Conservation (phyloP, 2,329 filamentous ascomycete species). For the Arthrobotrys musiformis region DNA sequence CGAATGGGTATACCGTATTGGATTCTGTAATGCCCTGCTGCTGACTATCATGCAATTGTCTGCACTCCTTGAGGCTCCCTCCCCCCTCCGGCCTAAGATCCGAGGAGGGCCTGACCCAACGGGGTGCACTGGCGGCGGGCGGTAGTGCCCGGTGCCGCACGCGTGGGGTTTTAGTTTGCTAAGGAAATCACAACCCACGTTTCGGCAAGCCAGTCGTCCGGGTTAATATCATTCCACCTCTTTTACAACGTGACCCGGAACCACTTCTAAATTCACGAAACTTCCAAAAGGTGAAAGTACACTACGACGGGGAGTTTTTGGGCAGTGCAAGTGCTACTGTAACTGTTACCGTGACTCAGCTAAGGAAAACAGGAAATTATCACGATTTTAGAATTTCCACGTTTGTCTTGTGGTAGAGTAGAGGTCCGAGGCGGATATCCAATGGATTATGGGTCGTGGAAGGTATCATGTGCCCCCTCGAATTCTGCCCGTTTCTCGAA, state of each 20-base stretch:
- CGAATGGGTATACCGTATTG: conserved; percentile 3
- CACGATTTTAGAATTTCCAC: too few species aligned
- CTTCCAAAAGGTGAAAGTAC: too few species aligned
- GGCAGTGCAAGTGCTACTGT: background rate
- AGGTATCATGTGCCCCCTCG: too few species aligned
- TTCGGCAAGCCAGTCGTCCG: background rate
- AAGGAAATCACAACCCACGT: background rate
- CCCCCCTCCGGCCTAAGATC: background rate
- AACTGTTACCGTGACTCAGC: background rate
- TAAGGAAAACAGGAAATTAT: background rate
- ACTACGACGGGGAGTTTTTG: background rate
- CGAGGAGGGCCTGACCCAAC: conserved; percentile 2
- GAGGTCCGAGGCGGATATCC: too few species aligned
- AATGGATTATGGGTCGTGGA: too few species aligned
- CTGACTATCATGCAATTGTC: conserved; percentile 41
- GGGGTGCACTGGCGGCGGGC: background rate
- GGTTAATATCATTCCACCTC: conserved; percentile 10
- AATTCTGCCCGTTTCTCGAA: too few species aligned
- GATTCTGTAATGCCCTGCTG: background rate
- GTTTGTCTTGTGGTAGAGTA: too few species aligned
- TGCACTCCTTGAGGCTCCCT: background rate
- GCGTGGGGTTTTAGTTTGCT: conserved; percentile 27
- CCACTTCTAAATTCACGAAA: background rate
- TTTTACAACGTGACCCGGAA: background rate
- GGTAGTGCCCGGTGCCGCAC: conserved; percentile 3